Conservation (phyloP, 352 stramenopile genomes). For the Globisporangium irregulare region DNA sequence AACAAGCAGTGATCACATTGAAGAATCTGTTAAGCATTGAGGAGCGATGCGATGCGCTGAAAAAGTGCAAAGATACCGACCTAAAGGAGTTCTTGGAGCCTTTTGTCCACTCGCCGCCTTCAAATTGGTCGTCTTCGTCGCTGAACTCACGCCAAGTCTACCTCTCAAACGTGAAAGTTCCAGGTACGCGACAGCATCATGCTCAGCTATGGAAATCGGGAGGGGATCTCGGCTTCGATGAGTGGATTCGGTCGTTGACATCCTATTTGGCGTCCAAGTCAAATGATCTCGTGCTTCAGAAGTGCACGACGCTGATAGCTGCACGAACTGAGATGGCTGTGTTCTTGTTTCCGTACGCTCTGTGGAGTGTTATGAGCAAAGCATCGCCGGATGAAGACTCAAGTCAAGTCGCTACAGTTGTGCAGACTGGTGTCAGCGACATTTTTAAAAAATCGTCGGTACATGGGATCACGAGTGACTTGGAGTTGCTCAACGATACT, state of each 20-base stretch:
- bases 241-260: slow-evolving; percentile 59
- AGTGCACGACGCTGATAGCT: slow-evolving; percentile 37
- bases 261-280: slow-evolving; percentile 37
- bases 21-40: slow-evolving; percentile 47
- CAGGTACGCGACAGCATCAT: slow-evolving; percentile 17
- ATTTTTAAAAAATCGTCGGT: slow-evolving; percentile 25
- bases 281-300: slow-evolving; percentile 45
- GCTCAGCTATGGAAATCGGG: slow-evolving; percentile 43
- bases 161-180: slow-evolving; percentile 8
- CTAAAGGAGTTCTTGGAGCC: slow-evolving; percentile 56
- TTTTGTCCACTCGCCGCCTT: slow-evolving; percentile 45
- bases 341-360: slow-evolving; percentile 72
- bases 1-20: slow-evolving; percentile 42
- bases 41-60: slow-evolving; percentile 30
- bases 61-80: slow-evolving; percentile 55
- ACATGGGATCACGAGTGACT: not conserved
- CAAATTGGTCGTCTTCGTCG: slow-evolving; percentile 50
- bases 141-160: slow-evolving; percentile 1
- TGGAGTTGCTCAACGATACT: not conserved
- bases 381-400: not conserved
- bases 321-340: slow-evolving; percentile 58
- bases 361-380: slow-evolving; percentile 35
- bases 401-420: slow-evolving; percentile 21
- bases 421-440: slow-evolving; percentile 40
- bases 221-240: slow-evolving; percentile 34